Base-by-base conservation (phyloP, 2,329 filamentous ascomycete species). In the Penicillium sp. region DNA sequence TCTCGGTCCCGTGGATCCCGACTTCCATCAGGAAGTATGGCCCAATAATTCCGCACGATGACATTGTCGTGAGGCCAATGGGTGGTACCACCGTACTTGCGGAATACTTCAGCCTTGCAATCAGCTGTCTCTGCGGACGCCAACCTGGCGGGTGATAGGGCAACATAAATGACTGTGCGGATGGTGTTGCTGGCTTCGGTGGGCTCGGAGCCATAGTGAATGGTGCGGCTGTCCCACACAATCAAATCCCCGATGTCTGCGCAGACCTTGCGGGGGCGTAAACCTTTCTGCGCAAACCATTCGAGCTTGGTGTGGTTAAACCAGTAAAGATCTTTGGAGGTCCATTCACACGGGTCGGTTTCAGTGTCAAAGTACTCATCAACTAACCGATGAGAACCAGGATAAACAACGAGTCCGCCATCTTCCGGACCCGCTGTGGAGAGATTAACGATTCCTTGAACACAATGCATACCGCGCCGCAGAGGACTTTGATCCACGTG, bases 401-500 rank as follows among this genome's bases (percentile, higher is more conserved):
- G 60, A 21, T 57, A 63, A 9, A 69, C 62, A 1, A 70, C 55
- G 3, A 73, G 50, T 1, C 65, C 61, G 10, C 70, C 69, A 48
- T 72, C 69, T 2, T 71, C 60, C 0, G 55, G 52, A 12, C 55
- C 52, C 1, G 39, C 21, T 4, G 32, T 26, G 7, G 51, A 53
- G 15, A 67, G 44, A 27, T 66, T 67, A 29, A 69, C 51, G 23
- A 68, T 56, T 0, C 63, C 65, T 45, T 68, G 64, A 2, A 43
- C 24, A 24, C 46, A 49, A 15, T 30, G 46, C 7, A 49, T 7
- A 3, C 46, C 46, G 5, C 15, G n/a, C 2, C 21, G 29, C 3
- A 21, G 6, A 2, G 46, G 46, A 20, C 23, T 33, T 10, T 49
- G 46, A 23, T 49, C 46, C 8, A 41, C 18, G 23, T 49, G 46